Evolutionary conservation across 805 yeast genomes (phyloP).

Genomic region (Kodamaea nitidulidarum): DNA sequence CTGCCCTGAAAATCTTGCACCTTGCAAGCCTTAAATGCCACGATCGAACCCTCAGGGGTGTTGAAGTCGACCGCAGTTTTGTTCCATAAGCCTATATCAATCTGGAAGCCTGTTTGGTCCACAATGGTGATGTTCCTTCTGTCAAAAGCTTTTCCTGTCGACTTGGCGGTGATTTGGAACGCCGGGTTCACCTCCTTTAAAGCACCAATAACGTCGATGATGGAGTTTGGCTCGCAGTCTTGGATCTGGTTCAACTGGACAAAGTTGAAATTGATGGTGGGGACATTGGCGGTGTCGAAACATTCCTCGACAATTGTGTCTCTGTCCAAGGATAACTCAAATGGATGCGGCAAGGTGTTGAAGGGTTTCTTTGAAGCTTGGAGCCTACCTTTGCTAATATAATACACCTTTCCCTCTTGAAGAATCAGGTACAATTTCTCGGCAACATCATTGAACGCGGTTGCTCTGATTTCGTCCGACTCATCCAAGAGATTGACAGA

Average conservation of each 20-base stretch:
- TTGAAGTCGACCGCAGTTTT: slow-evolving; percentile 75
- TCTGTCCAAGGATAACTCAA: slow-evolving; percentile 77
- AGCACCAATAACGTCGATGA: slow-evolving; percentile 85
- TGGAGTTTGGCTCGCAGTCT: slow-evolving; percentile 62
- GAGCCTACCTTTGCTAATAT: slow-evolving; percentile 75
- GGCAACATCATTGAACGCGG: slow-evolving; percentile 87
- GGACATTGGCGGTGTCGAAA: slow-evolving; percentile 58
- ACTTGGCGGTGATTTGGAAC: slow-evolving; percentile 75
- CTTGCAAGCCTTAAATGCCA: slow-evolving; percentile 88
- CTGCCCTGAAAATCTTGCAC: slow-evolving; percentile 88
- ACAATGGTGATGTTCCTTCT: slow-evolving; percentile 86
- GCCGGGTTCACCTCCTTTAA: slow-evolving; percentile 71
- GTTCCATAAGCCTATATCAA: slow-evolving; percentile 87
- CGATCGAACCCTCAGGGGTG: slow-evolving; percentile 71
- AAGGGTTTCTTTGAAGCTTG: slow-evolving; percentile 83
- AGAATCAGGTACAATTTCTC: slow-evolving; percentile 70
- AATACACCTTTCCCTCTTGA: slow-evolving; percentile 88
- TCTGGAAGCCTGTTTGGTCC: slow-evolving; percentile 75
- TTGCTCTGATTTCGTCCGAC: slow-evolving; percentile 93
- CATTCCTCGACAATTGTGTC: slow-evolving; percentile 75
- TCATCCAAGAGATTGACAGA: slow-evolving; percentile 87
- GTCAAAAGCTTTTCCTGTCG: slow-evolving; percentile 87
- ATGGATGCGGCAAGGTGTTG: slow-evolving; percentile 79
- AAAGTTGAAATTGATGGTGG: slow-evolving; percentile 74
- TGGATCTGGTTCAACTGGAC: slow-evolving; percentile 64